Evolutionary conservation across 208 protist genomes (phyloP), one percentile per base, ranked within the genome.

Genomic region (Spironucleus salmonicida): DNA sequence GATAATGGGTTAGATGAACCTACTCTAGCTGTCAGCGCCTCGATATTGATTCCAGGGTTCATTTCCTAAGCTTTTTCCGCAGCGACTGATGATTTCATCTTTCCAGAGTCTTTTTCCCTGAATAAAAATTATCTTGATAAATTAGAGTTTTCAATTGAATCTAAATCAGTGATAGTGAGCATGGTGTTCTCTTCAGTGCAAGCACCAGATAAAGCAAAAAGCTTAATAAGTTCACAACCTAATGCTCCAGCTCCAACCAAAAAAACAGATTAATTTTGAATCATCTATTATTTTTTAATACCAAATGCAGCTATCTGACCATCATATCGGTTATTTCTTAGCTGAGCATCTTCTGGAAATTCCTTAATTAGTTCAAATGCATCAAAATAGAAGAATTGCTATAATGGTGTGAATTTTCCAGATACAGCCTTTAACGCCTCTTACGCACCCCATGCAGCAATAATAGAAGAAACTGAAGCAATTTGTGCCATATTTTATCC

Each of bases 71-170:
- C 91, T 7, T 89, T 90, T 42, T 84, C 82, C 0, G 88, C 90
- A 0, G 96, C 96, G 32, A 88, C 85, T 7, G 86, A 81, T 0
- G 92, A 93, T 84, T 99, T 99, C 32, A 92, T 75, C 59, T 90
- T 85, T 58, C 87, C 85, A 74, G 98, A 90, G 85, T 99, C 92
- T 59, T 81, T 84, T 35, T 86, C 75, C 66, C 95, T 88, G 88
- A 99, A 99, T 9, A 99, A 85, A 82, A 99, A 99, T 87, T 99
- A 95, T 49, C 96, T 83, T 40, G 92, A 98, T 13, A 99, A 85
- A 84, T 99, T 99, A 62, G 90, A 96, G 85, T 93, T 94, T 81
- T 98, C 96, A 81, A 99, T 98, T 0, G 80, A 89, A 81, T 99
- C 96, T 92, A 98, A 98, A 85, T 99, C 96, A 1, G 95, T 99